Evolutionary conservation across 2,329 filamentous ascomycete genomes (phyloP).

Genomic region (Aspergillus carbonarius): DNA sequence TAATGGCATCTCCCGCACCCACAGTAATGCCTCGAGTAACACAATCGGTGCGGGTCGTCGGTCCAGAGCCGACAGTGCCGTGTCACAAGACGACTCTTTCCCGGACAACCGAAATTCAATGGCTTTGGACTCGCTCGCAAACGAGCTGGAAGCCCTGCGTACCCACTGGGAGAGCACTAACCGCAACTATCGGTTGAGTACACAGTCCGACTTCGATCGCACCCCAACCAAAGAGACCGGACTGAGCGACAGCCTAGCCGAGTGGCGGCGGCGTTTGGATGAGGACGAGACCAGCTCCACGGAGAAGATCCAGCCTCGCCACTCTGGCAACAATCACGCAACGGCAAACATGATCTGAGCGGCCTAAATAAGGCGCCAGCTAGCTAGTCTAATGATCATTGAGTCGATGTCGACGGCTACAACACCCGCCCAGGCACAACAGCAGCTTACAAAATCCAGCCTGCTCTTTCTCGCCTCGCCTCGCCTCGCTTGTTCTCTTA

Average conservation of each 20-base stretch:
- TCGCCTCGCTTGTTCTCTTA: background rate
- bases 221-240: slow-evolving; percentile 48
- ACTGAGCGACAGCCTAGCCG: slow-evolving; percentile 70
- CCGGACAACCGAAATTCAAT: slow-evolving; percentile 60
- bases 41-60: slow-evolving; percentile 39
- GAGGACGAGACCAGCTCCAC: slow-evolving; percentile 47
- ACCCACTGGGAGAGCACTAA: slow-evolving; percentile 95
- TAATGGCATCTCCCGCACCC: slow-evolving; percentile 49
- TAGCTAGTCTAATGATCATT: no score
- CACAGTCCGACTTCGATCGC: slow-evolving; percentile 81
- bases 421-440: no score
- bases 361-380: no score
- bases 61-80: slow-evolving; percentile 41
- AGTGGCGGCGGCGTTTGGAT: slow-evolving; percentile 78
- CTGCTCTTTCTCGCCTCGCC: slow-evolving; percentile 6
- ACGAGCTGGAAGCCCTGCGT: slow-evolving; percentile 84
- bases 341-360: slow-evolving; percentile 38
- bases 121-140: slow-evolving; percentile 86
- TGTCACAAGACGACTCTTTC: slow-evolving; percentile 44
- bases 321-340: slow-evolving; percentile 20
- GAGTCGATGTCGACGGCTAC: no score
- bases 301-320: slow-evolving; percentile 27
- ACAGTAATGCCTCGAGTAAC: slow-evolving; percentile 56
- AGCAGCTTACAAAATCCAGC: background rate
- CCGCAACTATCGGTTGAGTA: slow-evolving; percentile 89